phyloP scores from a whole-genome alignment of 352 stramenopile species.

The Peronospora destructor region DNA sequence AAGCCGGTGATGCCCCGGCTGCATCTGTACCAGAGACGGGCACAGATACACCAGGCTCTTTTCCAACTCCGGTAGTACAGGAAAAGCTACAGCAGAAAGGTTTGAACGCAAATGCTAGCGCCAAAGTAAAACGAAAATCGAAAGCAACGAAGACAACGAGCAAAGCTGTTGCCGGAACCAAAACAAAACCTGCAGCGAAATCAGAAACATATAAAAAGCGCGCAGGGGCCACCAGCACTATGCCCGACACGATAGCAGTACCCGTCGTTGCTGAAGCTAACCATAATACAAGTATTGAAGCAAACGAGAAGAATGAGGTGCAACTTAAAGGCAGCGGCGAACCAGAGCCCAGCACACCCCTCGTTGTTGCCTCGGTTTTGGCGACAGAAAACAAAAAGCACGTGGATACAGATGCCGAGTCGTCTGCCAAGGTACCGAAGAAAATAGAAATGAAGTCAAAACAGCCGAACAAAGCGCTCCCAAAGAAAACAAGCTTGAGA shows the following conservation, averaged over 20 bases:
- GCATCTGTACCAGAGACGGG: background rate
- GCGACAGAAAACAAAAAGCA: background rate
- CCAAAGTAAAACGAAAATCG: conserved; percentile 2
- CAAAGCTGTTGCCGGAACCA: conserved; percentile 1
- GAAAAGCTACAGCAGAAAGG: conserved; percentile 5
- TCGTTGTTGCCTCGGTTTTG: background rate
- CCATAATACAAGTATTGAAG: background rate
- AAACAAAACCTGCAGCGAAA: conserved; percentile 7
- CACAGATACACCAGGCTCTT: background rate
- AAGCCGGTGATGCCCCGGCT: conserved; percentile 16
- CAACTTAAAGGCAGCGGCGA: background rate
- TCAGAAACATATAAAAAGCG: conserved; percentile 13
- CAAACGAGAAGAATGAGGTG: background rate
- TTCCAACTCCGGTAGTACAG: background rate
- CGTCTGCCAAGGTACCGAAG: background rate
- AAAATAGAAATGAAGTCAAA: conserved; percentile 10
- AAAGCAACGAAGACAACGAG: conserved; percentile 3
- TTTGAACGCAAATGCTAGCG: background rate
- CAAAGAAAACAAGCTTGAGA: conserved; percentile 3
- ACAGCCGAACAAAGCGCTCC: conserved; percentile 6
- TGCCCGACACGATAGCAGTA: background rate
- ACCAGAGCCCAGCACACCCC: conserved; percentile 1
- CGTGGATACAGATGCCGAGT: background rate
- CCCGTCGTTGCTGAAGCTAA: background rate
- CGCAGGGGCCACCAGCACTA: conserved; percentile 1